Conservation (phyloP, 805 yeast genomes). For the Candida fluviatilis region DNA sequence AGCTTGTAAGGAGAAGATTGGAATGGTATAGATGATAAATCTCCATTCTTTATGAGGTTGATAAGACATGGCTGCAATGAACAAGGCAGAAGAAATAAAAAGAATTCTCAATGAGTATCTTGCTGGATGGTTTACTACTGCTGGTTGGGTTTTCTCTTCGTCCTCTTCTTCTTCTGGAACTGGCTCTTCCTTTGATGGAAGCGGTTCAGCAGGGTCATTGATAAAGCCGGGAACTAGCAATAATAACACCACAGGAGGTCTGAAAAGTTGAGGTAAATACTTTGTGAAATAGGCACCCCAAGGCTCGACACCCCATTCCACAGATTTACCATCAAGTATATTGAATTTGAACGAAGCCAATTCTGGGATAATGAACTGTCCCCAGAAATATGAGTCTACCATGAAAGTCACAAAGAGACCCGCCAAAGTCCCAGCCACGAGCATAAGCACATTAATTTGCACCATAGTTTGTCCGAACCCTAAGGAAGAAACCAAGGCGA, state of each 20-base stretch:
- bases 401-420: constrained; percentile 47
- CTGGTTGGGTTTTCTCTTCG: constrained; percentile 15
- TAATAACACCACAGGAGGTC: constrained; percentile 43
- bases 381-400: constrained; percentile 81
- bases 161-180: constrained; percentile 8
- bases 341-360: constrained; percentile 68
- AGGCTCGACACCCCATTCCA: constrained; percentile 86
- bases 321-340: constrained; percentile 67
- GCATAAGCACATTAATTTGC: constrained; percentile 28
- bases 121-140: constrained; percentile 24
- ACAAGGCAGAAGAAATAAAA: constrained; percentile 49
- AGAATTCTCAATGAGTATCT: constrained; percentile 40
- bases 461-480: constrained; percentile 45
- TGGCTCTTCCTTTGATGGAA: not conserved
- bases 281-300: constrained; percentile 58
- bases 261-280: constrained; percentile 35
- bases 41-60: constrained; percentile 96
- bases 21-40: constrained; percentile 73
- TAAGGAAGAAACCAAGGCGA: constrained; percentile 44
- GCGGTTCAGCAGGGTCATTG: constrained; percentile 41
- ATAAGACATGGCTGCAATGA: constrained; percentile 61
- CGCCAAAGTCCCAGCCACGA: constrained; percentile 46
- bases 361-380: constrained; percentile 62
- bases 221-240: constrained; percentile 33
- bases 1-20: constrained; percentile 61